Evolutionary conservation across 2,329 filamentous ascomycete genomes (phyloP).

Genomic region (Byssochlamys sp.): DNA sequence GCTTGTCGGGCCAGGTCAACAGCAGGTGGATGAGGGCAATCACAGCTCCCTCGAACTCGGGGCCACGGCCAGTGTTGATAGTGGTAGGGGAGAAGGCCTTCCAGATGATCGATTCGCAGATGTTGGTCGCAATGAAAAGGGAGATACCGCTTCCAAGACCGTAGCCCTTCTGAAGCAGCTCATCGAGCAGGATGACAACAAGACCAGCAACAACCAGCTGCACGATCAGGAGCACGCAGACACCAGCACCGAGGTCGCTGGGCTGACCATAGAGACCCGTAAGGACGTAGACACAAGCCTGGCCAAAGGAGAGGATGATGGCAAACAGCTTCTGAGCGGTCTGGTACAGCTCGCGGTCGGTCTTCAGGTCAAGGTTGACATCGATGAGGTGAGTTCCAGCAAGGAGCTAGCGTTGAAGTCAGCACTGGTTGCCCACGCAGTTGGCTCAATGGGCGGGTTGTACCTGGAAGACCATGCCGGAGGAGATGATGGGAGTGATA

Average conservation of each 20-base stretch:
- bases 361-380: constrained; percentile 99
- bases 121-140: constrained; percentile 99
- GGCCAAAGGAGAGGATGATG: constrained; percentile 93
- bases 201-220: constrained; percentile 95
- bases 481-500: constrained; percentile 98
- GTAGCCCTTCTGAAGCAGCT: constrained; percentile 98
- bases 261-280: constrained; percentile 95
- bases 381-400: constrained; percentile 99
- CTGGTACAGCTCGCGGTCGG: constrained; percentile 98
- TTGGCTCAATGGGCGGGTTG: constrained; percentile 6
- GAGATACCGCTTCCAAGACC: constrained; percentile 97
- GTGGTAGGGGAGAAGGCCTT: constrained; percentile 98
- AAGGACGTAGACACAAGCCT: constrained; percentile 95
- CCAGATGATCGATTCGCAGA: constrained; percentile 99
- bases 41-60: constrained; percentile 96
- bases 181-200: constrained; percentile 97
- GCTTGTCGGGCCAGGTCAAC: constrained; percentile 98
- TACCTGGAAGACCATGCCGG: constrained; percentile 96
- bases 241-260: constrained; percentile 90
- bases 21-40: constrained; percentile 96
- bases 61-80: constrained; percentile 97
- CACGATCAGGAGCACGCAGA: constrained; percentile 95
- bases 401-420: constrained; percentile 53
- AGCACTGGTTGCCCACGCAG: constrained; percentile 5
- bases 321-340: constrained; percentile 98